These are phyloP conservation scores for Dovyalis caffra DNA, from an alignment of 345 rosid species.

Conservation along the genomic window DNA sequence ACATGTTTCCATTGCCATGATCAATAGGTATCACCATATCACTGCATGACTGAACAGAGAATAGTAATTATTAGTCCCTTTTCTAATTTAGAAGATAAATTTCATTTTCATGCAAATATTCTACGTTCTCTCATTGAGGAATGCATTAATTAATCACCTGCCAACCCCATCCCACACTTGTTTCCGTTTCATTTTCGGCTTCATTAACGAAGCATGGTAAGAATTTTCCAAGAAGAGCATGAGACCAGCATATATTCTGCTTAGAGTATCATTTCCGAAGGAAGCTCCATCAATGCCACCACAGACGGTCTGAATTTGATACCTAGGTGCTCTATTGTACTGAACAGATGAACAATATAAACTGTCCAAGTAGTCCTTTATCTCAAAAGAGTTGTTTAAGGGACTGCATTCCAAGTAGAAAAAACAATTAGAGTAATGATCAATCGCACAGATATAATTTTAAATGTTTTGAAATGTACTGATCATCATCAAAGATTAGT, in stretches of 20 bases:
- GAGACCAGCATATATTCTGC: slow-evolving; percentile 27
- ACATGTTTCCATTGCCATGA: slow-evolving; percentile 12
- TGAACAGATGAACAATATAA: slow-evolving; percentile 18
- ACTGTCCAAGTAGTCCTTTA: neutral
- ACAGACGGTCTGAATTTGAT: slow-evolving; percentile 27
- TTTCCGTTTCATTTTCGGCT: slow-evolving; percentile 15
- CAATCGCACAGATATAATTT: too few relatives aligned
- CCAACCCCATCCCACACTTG: slow-evolving; percentile 2
- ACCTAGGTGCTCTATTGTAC: slow-evolving; percentile 24
- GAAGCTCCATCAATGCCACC: slow-evolving; percentile 28
- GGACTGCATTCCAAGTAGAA: neutral
- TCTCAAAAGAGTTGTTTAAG: neutral
- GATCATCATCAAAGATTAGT: too few relatives aligned
- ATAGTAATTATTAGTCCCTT: neutral
- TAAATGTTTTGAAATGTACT: too few relatives aligned
- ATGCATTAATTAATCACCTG: neutral
- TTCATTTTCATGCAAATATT: too few relatives aligned
- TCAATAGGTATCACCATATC: slow-evolving; percentile 5
- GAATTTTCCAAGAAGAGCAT: neutral
- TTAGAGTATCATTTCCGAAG: slow-evolving; percentile 15
- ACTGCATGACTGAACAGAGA: slow-evolving; percentile 1
- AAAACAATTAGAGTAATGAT: neutral
- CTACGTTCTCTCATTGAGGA: too few relatives aligned
- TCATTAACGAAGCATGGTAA: slow-evolving; percentile 15
- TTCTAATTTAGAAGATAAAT: neutral